phyloP scores from a whole-genome alignment of 2,329 filamentous ascomycete genomes.

The Pestalotiopsis sp. region DNA sequence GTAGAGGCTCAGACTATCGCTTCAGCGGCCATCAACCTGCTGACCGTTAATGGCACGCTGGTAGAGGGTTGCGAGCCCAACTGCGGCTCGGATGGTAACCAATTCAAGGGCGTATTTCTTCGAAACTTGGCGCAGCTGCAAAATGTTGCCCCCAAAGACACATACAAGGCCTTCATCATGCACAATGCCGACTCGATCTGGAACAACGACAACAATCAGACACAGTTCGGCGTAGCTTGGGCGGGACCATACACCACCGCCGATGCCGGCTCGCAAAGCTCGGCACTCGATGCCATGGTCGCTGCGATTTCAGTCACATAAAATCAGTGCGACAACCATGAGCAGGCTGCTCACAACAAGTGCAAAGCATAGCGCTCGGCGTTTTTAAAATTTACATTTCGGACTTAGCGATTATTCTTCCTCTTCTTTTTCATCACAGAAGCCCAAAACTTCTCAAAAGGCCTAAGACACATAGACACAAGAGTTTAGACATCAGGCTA shows the following conservation, averaged over 20 bases:
- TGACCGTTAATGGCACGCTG: constrained; percentile 50
- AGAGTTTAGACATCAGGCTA: not conserved
- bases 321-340: not conserved
- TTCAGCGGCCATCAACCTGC: constrained; percentile 47
- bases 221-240: constrained; percentile 32
- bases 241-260: constrained; percentile 29
- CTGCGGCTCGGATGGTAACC: constrained; percentile 53
- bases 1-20: constrained; percentile 50
- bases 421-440: not conserved
- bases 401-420: not conserved
- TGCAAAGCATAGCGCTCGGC: not conserved
- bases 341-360: not conserved
- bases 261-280: constrained; percentile 31
- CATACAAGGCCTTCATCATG: constrained; percentile 41
- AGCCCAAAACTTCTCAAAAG: not conserved
- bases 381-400: not conserved
- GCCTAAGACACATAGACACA: not conserved
- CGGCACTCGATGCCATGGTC: constrained; percentile 31
- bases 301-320: constrained; percentile 29
- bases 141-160: constrained; percentile 43
- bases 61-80: constrained; percentile 57
- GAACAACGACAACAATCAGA: constrained; percentile 33
- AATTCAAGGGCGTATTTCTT: constrained; percentile 74
- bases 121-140: constrained; percentile 64
- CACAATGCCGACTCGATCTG: constrained; percentile 37